Conservation (phyloP, 768 basidiomycete genomes). For the Lentinula aciculospora region DNA sequence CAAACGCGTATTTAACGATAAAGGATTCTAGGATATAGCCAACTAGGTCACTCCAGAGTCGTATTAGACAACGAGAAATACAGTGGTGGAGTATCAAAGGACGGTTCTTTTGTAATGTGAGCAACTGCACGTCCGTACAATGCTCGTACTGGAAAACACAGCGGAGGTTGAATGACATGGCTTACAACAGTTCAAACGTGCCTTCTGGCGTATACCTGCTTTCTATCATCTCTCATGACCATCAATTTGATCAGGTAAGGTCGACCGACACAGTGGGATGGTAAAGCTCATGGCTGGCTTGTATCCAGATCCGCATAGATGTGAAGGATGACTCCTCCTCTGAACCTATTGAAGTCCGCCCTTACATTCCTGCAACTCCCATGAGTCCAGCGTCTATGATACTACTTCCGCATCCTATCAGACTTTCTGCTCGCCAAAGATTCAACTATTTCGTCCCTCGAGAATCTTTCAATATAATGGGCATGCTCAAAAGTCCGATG, state of each 20-base stretch:
- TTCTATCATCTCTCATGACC: slow-evolving; percentile 61
- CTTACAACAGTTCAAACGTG: slow-evolving; percentile 51
- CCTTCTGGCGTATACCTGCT: slow-evolving; percentile 65
- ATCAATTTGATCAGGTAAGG: slow-evolving; percentile 66
- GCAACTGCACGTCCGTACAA: slow-evolving; percentile 15
- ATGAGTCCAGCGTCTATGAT: slow-evolving; percentile 51
- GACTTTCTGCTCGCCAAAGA: slow-evolving; percentile 47
- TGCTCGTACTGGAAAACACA: background rate
- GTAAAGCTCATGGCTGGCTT: background rate
- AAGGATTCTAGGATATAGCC: slow-evolving; percentile 19
- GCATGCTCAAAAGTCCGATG: slow-evolving; percentile 83
- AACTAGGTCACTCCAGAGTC: slow-evolving; percentile 54
- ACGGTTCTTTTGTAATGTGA: slow-evolving; percentile 68
- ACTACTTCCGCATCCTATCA: slow-evolving; percentile 57
- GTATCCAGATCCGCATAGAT: slow-evolving; percentile 60
- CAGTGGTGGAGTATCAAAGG: slow-evolving; percentile 44
- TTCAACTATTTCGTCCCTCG: slow-evolving; percentile 62
- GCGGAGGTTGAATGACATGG: background rate
- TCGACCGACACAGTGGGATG: background rate
- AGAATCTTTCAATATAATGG: slow-evolving; percentile 68
- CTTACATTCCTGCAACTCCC: slow-evolving; percentile 67
- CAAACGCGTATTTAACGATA: slow-evolving; percentile 11
- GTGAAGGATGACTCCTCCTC: slow-evolving; percentile 35
- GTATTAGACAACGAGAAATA: slow-evolving; percentile 54
- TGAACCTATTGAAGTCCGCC: slow-evolving; percentile 41